Evolutionary conservation across 345 rosid genomes (phyloP), one percentile per base, ranked within the genome.

Genomic region (Populus alba): DNA sequence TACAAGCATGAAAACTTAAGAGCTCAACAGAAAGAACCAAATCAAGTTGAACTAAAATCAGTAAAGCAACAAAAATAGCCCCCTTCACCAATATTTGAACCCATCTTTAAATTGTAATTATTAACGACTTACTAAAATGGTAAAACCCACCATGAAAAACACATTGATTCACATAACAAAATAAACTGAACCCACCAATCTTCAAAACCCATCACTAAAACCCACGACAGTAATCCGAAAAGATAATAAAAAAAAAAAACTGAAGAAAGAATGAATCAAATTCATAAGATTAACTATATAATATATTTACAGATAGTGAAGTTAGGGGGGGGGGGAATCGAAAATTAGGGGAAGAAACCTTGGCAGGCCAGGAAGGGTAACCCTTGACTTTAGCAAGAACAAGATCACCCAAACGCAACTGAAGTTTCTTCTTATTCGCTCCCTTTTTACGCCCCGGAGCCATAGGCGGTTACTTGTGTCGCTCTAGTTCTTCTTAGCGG

Each of bases 331-430:
- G 27, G 27, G 27, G 27, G 27, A 27, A 62, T 70, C 18, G 23
- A 18, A 51, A 20, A 71, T 13, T 63, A 62, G 67, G 73, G 17
- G 35, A 5, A 70, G 69, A 71, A 43, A 95, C 99, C 97, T 92
- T 91, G 78, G 99, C 99, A 82, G 99, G 99, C 99, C 99, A 95
- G 81, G 86, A 77, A 77, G 98, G 99, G 78, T 88, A 91, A 37
- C 99, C 99, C 91, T 96, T 96, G 83, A 94, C 97, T 86, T 89
- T 96, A 70, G 99, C 99, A 62, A 96, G 94, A 68, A 96, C 98
- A 41, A 96, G 97, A 91, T 94, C 98, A 81, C 99, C 99, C 78
- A 92, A 73, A 76, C 92, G 90, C 86, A 94, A 83, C 86, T 86
- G 88, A 66, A 76, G 81, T 67, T 79, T 86, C 31, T 83, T 87